A percentile compares a stretch with the other conserved stretches of the same genome.
These are phyloP conservation scores for Fusarium odoratissimum DNA, from an alignment of 2,329 filamentous ascomycete species.

Conservation along the genomic window DNA sequence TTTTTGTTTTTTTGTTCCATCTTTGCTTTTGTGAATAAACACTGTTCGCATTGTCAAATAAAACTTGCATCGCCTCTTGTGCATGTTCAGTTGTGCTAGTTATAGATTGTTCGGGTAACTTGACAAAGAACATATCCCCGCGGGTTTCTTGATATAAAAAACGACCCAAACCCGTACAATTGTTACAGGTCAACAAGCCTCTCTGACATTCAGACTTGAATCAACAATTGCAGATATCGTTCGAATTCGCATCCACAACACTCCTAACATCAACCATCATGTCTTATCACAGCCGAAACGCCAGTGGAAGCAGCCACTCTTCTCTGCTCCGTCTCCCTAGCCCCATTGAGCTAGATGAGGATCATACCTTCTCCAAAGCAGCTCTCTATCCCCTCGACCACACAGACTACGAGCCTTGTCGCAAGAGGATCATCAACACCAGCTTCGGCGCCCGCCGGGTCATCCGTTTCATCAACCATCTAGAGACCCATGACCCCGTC, in stretches of 20 bases:
- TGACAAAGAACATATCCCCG: not conserved
- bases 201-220: not conserved
- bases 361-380: not conserved
- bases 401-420: not conserved
- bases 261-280: not conserved
- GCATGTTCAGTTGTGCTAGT: not conserved
- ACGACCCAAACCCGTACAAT: rapidly evolving
- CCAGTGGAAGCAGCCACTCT: not conserved
- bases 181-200: rapidly evolving
- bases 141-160: rapidly evolving
- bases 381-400: not conserved
- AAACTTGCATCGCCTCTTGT: not conserved
- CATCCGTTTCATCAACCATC: not conserved
- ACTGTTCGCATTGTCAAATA: rapidly evolving
- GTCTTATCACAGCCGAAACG: not conserved
- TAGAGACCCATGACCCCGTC: not conserved
- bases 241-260: not conserved
- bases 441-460: not conserved
- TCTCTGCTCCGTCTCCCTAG: not conserved
- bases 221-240: not conserved
- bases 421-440: not conserved
- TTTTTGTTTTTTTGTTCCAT: not conserved
- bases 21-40: not conserved
- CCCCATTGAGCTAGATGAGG: not conserved
- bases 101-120: not conserved